Base-by-base conservation (phyloP, 2,329 filamentous ascomycete genomes). In the Cadophora sp. region DNA sequence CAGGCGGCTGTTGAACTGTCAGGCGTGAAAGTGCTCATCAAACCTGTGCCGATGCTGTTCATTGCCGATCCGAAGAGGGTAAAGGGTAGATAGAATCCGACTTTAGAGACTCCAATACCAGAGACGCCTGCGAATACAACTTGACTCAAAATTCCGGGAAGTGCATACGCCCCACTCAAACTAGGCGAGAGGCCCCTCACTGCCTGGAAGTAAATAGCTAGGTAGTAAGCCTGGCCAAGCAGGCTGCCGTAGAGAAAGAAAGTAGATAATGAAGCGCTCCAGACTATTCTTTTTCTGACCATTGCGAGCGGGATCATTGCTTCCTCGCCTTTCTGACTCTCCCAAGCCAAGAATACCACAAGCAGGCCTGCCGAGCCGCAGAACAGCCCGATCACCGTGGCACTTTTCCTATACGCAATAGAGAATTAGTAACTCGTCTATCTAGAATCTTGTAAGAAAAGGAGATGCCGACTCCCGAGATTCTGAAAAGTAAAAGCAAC, bases 191-290 rank as follows among this genome's bases (percentile, higher is more conserved):
- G 74, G 14, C 77, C 78, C 64, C 77, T 79, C 66, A 85, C 79
- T 34, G 80, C 78, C 76, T 86, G 82, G 74, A 86, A 84, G 77
- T 83, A 85, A 66, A 85, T 78, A 1, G 84, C 81, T 8, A 85
- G 74, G 65, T 83, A 84, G 73, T 81, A 83, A 61, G 88, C 26
- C 2, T 48, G 24, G 4, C 46, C 59, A 3, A 74, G 31, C 55
- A 72, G 43, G 19, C 22, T 51, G 8, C 68, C 71, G 29, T 70
- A 67, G 22, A 69, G 69, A 55, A 72, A 73, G 12, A 63, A 58
- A 8, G 67, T 70, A 27, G 56, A 29, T 7, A 74, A 2, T 11
- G 65, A 71, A 29, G 69, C 68, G 64, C 62, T 64, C 67, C 62
- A 71, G 0, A 79, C 71, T 27, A 69, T 59, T 7, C 74, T 64